phyloP scores from a whole-genome alignment of 2,329 filamentous ascomycete genomes.

The Fonsecaea multimorphosa region DNA sequence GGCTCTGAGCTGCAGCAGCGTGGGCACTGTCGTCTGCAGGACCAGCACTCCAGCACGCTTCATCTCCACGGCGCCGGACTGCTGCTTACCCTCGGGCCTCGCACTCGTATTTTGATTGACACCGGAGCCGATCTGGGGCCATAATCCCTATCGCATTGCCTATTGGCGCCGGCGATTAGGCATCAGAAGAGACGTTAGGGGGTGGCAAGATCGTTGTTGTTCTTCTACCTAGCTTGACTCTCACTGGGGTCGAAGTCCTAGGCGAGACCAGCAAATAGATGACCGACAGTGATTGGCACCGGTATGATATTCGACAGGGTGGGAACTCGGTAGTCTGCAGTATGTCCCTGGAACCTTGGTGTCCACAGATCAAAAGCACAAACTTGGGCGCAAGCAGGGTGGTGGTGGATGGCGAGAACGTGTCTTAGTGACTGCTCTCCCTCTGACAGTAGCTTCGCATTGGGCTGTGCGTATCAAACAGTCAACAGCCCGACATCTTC shows the following conservation, averaged over 20 bases:
- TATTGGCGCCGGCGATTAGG: constrained; percentile 5
- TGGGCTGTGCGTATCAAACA: neutral
- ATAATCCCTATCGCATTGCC: neutral
- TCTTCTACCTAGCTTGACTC: neutral
- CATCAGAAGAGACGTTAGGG: constrained; percentile 12
- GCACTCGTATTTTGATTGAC: neutral
- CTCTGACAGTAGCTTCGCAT: neutral
- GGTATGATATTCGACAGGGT: neutral
- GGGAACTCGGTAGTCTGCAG: neutral
- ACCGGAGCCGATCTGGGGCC: neutral
- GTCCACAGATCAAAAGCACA: constrained; percentile 2
- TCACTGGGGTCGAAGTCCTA: neutral
- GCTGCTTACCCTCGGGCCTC: neutral
- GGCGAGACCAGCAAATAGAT: neutral
- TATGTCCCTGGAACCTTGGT: neutral
- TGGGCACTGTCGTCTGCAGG: neutral
- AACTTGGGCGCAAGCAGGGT: neutral
- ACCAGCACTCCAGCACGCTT: neutral
- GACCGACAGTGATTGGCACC: neutral
- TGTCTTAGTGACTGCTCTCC: neutral
- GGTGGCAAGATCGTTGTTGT: constrained; percentile 13
- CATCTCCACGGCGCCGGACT: neutral
- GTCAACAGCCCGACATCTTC: neutral
- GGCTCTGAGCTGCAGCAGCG: neutral
- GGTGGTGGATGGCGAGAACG: neutral